phyloP scores from a whole-genome alignment of 2,329 filamentous ascomycete genomes.

The Cryphonectria nitschkei region DNA sequence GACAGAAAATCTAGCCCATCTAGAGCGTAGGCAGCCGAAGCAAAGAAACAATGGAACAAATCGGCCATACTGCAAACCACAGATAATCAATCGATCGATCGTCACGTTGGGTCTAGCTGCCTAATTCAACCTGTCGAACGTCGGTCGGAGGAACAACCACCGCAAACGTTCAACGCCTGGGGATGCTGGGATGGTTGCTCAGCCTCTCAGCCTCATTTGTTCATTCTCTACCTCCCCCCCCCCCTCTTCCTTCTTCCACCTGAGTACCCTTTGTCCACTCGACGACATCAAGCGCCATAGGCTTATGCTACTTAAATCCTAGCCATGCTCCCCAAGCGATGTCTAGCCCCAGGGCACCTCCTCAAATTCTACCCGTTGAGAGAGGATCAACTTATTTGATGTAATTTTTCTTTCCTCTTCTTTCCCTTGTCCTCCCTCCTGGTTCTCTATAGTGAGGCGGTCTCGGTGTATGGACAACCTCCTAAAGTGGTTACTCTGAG shows the following conservation, averaged over 20 bases:
- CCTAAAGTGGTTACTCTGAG: background rate
- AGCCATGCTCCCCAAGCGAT: background rate
- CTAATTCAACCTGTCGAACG: background rate
- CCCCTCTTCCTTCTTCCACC: too few species aligned
- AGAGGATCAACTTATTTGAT: too few species aligned
- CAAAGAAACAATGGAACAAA: background rate
- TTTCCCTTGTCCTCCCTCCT: background rate
- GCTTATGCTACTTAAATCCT: background rate
- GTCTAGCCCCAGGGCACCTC: too few species aligned
- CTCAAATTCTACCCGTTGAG: too few species aligned
- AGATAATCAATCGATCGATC: background rate
- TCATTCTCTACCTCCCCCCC: background rate
- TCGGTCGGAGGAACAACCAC: background rate
- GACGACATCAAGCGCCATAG: too few species aligned
- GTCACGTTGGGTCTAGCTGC: constrained; percentile 1
- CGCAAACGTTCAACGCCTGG: background rate
- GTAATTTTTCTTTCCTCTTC: background rate
- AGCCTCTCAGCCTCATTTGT: background rate
- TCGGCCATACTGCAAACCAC: background rate
- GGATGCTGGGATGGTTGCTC: background rate
- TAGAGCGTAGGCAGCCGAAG: too few species aligned
- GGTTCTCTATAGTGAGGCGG: background rate
- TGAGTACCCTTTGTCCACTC: too few species aligned
- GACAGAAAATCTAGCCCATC: background rate
- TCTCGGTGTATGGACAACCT: too few species aligned